phyloP scores from a whole-genome alignment of 2,329 filamentous ascomycete species.

The Aschersonia sp. region DNA sequence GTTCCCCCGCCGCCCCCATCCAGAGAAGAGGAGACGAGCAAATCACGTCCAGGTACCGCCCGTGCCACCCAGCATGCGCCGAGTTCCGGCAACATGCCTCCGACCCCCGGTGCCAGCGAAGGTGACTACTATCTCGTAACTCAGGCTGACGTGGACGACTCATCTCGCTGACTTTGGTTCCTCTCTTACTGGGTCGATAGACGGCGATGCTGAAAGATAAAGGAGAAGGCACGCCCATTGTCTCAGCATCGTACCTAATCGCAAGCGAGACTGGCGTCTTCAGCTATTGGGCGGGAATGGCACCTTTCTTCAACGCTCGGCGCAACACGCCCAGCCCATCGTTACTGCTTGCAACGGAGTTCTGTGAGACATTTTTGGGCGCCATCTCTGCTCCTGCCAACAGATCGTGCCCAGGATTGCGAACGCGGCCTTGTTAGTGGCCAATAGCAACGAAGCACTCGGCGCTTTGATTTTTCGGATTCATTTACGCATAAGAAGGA shows the following conservation, averaged over 20 bases:
- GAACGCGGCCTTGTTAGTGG: not conserved
- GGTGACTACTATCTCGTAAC: slow-evolving; percentile 37
- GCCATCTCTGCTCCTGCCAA: too few relatives aligned
- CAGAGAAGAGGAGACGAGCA: slow-evolving; percentile 20
- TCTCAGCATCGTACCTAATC: too few relatives aligned
- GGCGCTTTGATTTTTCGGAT: not conserved
- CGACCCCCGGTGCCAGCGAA: slow-evolving; percentile 47
- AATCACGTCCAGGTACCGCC: slow-evolving; percentile 40
- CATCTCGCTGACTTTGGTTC: slow-evolving; percentile 1
- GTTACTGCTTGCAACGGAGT: too few relatives aligned
- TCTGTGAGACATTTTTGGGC: too few relatives aligned
- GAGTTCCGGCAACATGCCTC: slow-evolving; percentile 41
- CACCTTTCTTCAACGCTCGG: too few relatives aligned
- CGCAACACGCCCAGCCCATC: too few relatives aligned
- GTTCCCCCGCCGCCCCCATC: slow-evolving; percentile 6
- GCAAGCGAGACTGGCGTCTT: not conserved
- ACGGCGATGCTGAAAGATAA: slow-evolving; percentile 22
- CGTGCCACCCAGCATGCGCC: slow-evolving; percentile 35
- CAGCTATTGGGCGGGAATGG: not conserved
- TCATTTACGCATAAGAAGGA: slow-evolving; percentile 4
- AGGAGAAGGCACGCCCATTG: not conserved
- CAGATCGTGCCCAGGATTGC: not conserved
- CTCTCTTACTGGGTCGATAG: slow-evolving; percentile 9
- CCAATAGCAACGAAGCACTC: not conserved
- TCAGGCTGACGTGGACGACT: slow-evolving; percentile 10